Base-by-base conservation (phyloP, 768 basidiomycete genomes). In the Fomitopsis pulvina region DNA sequence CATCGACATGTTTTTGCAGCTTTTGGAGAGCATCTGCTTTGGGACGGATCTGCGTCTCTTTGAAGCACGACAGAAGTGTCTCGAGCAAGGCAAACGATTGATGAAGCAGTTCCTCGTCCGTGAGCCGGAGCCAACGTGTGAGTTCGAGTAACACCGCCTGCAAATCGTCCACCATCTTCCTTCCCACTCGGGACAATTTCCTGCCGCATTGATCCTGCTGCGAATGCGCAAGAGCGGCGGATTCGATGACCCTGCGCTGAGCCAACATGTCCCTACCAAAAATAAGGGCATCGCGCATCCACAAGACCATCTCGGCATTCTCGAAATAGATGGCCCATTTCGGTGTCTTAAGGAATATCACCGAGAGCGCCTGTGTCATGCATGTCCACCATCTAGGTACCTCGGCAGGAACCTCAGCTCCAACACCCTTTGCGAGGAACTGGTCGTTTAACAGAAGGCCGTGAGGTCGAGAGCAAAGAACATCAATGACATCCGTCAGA, bases 271-370 rank as follows among this genome's bases (percentile, higher is more conserved):
- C 88, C 56, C 87, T 71, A 8, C 86, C 93, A 60, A 96, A 92
- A 55, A 98, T 93, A 45, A 98, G 74, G 2, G 94, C 96, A 63
- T 98, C 96, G 48, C 94, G 81, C 96, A 99, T 98, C 96, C 96
- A 99, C 27, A 83, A 78, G 12, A 87, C 77, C 94, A 99, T 96
- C 49, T 83, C 82, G 24, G 83, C 78, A 57, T 80, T 82, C 47
- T 87, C 84, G 64, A 89, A 89, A 63, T 76, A 85, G 7, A 71
- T 64, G 0, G 96, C 79, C 96, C 96, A 99, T 12, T 71, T 61
- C 0, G 85, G 85, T 2, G 93, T 93, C 46, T 79, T 77, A 61
- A 79, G 82, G 71, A 96, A 97, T 54, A 99, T 92, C 45, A 86
- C 74, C 0, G 86, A 77, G 42, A 95, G 78, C 2, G 88, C 80